phyloP scores from a whole-genome alignment of 2,329 filamentous ascomycete genomes.

The Aspergillus fructus region DNA sequence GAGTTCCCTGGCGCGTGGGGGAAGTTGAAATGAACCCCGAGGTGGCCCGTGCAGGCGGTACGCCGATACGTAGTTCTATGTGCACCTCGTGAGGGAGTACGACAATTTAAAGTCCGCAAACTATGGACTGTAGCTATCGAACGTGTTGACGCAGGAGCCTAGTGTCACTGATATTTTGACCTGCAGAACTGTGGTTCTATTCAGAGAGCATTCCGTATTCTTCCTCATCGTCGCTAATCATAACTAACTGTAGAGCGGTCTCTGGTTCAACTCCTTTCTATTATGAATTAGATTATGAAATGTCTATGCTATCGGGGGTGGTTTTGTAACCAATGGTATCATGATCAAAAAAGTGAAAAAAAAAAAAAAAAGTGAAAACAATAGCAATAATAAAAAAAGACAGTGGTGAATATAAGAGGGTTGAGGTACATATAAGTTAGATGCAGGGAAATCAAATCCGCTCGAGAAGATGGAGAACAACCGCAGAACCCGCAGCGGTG shows the following conservation, averaged over 20 bases:
- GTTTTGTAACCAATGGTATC: constrained; percentile 20
- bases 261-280: constrained; percentile 1
- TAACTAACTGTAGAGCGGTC: not conserved
- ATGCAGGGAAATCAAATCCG: constrained; percentile 7
- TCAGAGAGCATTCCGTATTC: not conserved
- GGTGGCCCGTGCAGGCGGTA: not conserved
- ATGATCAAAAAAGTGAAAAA: constrained; percentile 12
- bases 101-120: not conserved
- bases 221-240: not conserved
- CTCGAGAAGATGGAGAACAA: constrained; percentile 1
- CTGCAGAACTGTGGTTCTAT: too few species aligned
- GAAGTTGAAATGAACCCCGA: not conserved
- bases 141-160: not conserved
- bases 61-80: not conserved
- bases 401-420: not conserved
- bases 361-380: constrained; percentile 5
- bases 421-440: constrained; percentile 9
- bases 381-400: not conserved
- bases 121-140: not conserved
- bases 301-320: constrained; percentile 25
- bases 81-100: not conserved
- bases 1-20: not conserved
- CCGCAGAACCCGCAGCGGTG: constrained; percentile 22
- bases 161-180: too few species aligned
- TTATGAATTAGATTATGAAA: constrained; percentile 23